phyloP scores from a whole-genome alignment of 345 rosid genomes.

The Geranium rotundifolium region DNA sequence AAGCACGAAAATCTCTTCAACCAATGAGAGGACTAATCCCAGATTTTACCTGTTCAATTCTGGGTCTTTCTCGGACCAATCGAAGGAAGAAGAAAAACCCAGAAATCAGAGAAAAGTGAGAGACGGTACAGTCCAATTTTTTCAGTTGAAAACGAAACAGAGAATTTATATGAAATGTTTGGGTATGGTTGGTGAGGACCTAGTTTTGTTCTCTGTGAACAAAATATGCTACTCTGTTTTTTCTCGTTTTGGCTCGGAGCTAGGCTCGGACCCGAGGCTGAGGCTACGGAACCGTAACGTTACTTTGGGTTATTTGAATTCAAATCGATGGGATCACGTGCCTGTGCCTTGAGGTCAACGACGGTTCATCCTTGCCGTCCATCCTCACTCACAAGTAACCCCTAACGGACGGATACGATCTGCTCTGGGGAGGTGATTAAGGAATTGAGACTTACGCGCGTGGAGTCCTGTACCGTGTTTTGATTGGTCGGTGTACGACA shows the following conservation, averaged over 20 bases:
- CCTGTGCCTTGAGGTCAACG: constrained; percentile 3
- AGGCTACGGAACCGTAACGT: constrained; percentile 15
- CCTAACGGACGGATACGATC: not conserved
- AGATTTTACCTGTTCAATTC: not conserved
- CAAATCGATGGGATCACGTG: constrained; percentile 12
- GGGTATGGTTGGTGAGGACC: not conserved
- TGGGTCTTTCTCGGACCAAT: not conserved
- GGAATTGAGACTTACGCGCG: too few species aligned
- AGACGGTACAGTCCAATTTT: not conserved
- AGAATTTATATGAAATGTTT: not conserved
- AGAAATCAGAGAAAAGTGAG: not conserved
- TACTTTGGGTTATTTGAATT: constrained; percentile 19
- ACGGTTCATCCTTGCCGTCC: constrained; percentile 7
- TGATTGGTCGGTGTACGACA: too few species aligned
- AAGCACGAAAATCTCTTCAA: not conserved
- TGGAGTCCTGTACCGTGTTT: too few species aligned
- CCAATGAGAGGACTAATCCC: not conserved
- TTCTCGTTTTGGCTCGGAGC: constrained; percentile 1
- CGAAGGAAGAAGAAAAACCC: not conserved
- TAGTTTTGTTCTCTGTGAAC: not conserved
- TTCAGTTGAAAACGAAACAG: not conserved
- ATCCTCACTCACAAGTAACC: constrained; percentile 1
- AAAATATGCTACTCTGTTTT: not conserved
- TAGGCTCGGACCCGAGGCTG: constrained; percentile 7
- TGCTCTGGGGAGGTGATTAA: not conserved